phyloP scores from a whole-genome alignment of 2,329 filamentous ascomycete species.

The Ceratocystis cacaofunesta region DNA sequence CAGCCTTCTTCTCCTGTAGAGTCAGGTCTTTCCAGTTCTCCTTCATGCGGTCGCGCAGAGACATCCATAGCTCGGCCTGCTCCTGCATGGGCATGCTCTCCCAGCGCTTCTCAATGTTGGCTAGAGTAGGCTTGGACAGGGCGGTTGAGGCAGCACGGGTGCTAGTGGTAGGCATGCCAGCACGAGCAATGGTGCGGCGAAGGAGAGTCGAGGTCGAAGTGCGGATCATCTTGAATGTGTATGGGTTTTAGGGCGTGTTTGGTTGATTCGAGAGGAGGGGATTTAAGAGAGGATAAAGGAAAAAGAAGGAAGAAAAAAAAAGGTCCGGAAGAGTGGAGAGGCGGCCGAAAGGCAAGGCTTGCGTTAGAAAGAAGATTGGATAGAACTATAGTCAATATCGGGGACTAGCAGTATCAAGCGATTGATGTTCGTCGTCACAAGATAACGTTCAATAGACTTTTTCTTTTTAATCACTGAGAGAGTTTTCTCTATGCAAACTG shows the following conservation, averaged over 20 bases:
- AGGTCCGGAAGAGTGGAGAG: constrained; percentile 12
- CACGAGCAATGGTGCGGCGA: constrained; percentile 36
- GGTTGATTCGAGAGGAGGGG: constrained; percentile 6
- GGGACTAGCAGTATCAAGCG: neutral
- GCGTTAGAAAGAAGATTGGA: neutral
- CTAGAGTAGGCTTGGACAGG: constrained; percentile 93
- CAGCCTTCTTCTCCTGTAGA: constrained; percentile 95
- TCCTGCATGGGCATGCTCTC: constrained; percentile 95
- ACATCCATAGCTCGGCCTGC: constrained; percentile 99
- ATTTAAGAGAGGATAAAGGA: neutral
- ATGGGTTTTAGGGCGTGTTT: constrained; percentile 11
- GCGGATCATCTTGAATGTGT: constrained; percentile 36
- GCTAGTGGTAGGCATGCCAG: constrained; percentile 29
- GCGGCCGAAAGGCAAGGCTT: neutral
- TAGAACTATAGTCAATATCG: neutral
- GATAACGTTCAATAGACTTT: neutral
- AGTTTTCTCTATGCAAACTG: constrained; percentile 8
- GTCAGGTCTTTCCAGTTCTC: constrained; percentile 91
- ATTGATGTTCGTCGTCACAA: neutral
- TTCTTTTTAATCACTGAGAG: constrained; percentile 9
- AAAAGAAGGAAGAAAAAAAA: constrained; percentile 8
- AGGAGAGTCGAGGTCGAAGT: constrained; percentile 34
- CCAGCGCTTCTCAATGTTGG: constrained; percentile 99
- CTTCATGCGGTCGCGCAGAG: constrained; percentile 97
- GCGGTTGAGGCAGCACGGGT: constrained; percentile 54